Conservation (phyloP, 2,329 filamentous ascomycete genomes). For the Nothomitra cinnamomea region DNA sequence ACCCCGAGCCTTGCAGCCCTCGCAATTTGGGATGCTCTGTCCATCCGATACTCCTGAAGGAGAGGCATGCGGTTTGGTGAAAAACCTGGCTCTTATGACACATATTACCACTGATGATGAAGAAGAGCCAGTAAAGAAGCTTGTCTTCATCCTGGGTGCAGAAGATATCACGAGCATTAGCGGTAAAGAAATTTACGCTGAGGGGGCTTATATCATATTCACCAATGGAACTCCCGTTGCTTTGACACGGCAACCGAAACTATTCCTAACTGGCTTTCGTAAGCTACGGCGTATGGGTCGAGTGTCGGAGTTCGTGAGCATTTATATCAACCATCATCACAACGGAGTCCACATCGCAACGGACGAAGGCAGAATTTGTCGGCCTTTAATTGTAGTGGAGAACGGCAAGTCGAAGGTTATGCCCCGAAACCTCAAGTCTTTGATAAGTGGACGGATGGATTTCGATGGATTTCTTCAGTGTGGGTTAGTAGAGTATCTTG, state of each 20-base stretch:
- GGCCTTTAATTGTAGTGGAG: conserved; percentile 89
- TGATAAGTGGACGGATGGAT: conserved; percentile 67
- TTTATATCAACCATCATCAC: conserved; percentile 89
- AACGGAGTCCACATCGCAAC: conserved; percentile 88
- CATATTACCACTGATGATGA: conserved; percentile 97
- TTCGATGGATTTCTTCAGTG: conserved; percentile 90
- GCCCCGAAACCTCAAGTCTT: conserved; percentile 56
- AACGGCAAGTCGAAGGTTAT: conserved; percentile 70
- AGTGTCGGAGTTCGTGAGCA: conserved; percentile 91
- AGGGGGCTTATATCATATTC: conserved; percentile 77
- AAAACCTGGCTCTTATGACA: conserved; percentile 96
- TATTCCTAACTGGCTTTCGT: conserved; percentile 72
- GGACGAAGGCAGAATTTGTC: conserved; percentile 90
- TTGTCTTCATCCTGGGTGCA: conserved; percentile 73
- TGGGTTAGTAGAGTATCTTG: conserved; percentile 88
- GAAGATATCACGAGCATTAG: conserved; percentile 66
- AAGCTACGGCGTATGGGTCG: conserved; percentile 75
- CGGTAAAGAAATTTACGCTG: conserved; percentile 71
- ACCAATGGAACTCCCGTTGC: conserved; percentile 92
- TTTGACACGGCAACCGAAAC: conserved; percentile 68
- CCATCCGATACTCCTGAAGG: conserved; percentile 96
- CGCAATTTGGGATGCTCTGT: conserved; percentile 96
- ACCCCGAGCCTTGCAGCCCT: conserved; percentile 87
- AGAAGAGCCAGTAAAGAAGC: conserved; percentile 72
- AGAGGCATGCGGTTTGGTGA: conserved; percentile 93